Evolutionary conservation across 441 rosid genomes (phyloP), one percentile per base, ranked within the genome.

Genomic region (Erysimum cheiri): DNA sequence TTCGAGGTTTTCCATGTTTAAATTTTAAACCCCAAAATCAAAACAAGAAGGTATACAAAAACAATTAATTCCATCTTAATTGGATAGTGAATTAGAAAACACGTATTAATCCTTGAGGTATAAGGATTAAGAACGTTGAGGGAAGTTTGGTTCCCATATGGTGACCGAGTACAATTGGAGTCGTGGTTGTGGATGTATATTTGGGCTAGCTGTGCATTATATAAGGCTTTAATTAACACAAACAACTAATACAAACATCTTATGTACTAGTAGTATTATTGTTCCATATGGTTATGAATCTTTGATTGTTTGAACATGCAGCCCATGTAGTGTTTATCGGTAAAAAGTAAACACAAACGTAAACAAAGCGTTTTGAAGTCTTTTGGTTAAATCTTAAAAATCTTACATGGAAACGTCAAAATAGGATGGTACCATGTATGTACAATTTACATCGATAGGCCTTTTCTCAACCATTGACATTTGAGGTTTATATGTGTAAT

Each of bases 131-230:
- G 14, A 66, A n/a, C 67, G 55, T 19, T 3, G 60, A 32, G 54
- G 11, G 60, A 24, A 37, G 29, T 49, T 48, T 47, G 29, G 53
- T n/a, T 57, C 17, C 58, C 49, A 41, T 63, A 26, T 28, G 66
- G 22, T 73, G 77, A 60, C 32, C 37, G 60, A 39, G 74, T 50
- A 43, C 52, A 14, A 64, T 2, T 63, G 40, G 32, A 53, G 60
- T 31, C 17, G 7, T 66, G 61, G 67, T 36, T 54, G 41, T 47
- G 43, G 43, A 33, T 72, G 53, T 57, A 47, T 37, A 57, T 56
- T 31, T 72, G 53, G 17, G 50, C 44, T 57, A 47, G 3, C 60
- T 17, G 8, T 44, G 64, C n/a, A 35, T 28, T n/a, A n/a, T n/a
- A n/a, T 28, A 3, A 44, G 37, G 36, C 41, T 28, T 56, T 35